Conservation (phyloP, 2,329 filamentous ascomycete species). For the Aotearoamyces nothofagi region DNA sequence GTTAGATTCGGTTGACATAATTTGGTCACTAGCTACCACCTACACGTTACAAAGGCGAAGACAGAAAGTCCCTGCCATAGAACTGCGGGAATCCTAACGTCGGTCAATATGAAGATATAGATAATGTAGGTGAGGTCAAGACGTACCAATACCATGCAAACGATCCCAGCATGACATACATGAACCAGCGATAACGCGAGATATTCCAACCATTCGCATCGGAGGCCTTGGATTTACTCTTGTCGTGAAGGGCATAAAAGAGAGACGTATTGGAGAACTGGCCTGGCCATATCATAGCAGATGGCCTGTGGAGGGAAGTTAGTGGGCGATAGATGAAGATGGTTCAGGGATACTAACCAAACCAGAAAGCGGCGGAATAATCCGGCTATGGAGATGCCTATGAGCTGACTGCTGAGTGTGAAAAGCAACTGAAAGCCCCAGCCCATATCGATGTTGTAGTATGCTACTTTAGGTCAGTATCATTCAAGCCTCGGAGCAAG, state of each 20-base stretch:
- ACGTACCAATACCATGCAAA: conserved; percentile 38
- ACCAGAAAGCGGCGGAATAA: conserved; percentile 42
- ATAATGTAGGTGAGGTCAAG: conserved; percentile 50
- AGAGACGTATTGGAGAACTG: conserved; percentile 34
- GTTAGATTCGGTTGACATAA: too few relatives aligned
- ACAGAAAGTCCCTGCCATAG: conserved; percentile 20
- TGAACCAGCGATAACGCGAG: conserved; percentile 29
- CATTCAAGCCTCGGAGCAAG: too few relatives aligned
- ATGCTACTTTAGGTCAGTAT: conserved; percentile 35
- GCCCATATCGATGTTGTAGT: conserved; percentile 30
- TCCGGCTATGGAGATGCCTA: conserved; percentile 49
- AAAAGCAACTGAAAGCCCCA: conserved; percentile 45
- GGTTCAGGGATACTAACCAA: conserved; percentile 9
- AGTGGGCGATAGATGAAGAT: neutral
- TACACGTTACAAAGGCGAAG: conserved; percentile 54
- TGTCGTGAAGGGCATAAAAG: conserved; percentile 44
- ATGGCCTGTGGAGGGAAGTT: conserved; percentile 23
- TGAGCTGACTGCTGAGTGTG: conserved; percentile 43
- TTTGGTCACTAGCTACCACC: too few relatives aligned
- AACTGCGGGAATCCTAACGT: conserved; percentile 26
- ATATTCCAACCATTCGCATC: conserved; percentile 28
- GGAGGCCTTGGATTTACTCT: conserved; percentile 32
- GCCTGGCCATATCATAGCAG: conserved; percentile 50
- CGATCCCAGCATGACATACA: conserved; percentile 24
- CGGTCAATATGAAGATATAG: conserved; percentile 45